Conservation (phyloP, 2,329 filamentous ascomycete genomes). For the Verticillium alfalfae region DNA sequence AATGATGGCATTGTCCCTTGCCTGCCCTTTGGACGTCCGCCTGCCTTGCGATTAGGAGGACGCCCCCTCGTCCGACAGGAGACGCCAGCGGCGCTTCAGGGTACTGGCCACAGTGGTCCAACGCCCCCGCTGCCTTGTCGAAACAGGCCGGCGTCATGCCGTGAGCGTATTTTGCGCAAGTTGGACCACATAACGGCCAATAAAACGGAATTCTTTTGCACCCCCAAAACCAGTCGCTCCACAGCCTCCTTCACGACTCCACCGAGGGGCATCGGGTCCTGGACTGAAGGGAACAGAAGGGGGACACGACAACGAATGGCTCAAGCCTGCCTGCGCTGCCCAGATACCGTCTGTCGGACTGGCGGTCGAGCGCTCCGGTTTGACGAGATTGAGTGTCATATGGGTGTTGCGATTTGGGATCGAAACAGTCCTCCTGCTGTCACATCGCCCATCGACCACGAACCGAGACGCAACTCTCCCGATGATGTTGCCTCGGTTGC, state of each 20-base stretch:
- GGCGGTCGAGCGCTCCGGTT: not conserved
- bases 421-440: not conserved
- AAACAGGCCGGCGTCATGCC: slow-evolving; percentile 2
- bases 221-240: not conserved
- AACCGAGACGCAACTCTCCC: not conserved
- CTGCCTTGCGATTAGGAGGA: not conserved
- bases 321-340: not conserved
- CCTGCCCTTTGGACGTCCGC: not conserved
- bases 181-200: not conserved
- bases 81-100: not conserved
- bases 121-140: not conserved
- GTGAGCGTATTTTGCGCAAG: slow-evolving; percentile 1
- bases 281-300: not conserved
- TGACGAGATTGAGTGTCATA: not conserved
- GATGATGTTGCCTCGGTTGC: not conserved
- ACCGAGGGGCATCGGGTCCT: not conserved
- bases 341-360: not conserved
- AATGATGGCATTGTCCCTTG: slow-evolving; percentile 1
- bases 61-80: not conserved
- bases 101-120: not conserved
- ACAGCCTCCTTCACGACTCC: not conserved
- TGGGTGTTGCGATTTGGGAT: not conserved
- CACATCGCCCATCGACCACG: not conserved
- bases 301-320: too few species aligned
- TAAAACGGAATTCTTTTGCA: not conserved